Conservation (phyloP, 2,329 filamentous ascomycete species). For the Tricladium varicosporioides region DNA sequence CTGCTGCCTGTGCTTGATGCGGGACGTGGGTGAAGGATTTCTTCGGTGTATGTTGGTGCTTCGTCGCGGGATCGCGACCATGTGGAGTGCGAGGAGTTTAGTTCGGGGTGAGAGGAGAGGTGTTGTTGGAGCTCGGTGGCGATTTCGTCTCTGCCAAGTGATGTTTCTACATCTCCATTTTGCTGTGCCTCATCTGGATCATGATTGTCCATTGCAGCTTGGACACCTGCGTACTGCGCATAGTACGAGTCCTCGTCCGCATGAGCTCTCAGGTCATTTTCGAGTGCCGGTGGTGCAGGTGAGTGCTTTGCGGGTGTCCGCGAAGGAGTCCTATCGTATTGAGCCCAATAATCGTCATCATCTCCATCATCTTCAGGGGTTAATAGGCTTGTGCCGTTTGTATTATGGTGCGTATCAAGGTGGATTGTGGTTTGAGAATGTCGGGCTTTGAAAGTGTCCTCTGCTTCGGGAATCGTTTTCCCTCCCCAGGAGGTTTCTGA, state of each 20-base stretch:
- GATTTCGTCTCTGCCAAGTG: slow-evolving; percentile 43
- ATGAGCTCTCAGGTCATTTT: slow-evolving; percentile 10
- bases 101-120: slow-evolving; percentile 15
- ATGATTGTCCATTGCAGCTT: slow-evolving; percentile 77
- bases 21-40: slow-evolving; percentile 51
- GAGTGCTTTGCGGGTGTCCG: slow-evolving; percentile 62
- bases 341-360: slow-evolving; percentile 77
- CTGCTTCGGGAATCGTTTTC: slow-evolving; percentile 56
- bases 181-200: slow-evolving; percentile 68
- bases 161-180: slow-evolving; percentile 42
- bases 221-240: slow-evolving; percentile 73
- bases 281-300: slow-evolving; percentile 49
- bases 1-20: slow-evolving; percentile 56
- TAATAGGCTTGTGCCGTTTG: slow-evolving; percentile 20
- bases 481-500: slow-evolving; percentile 49
- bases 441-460: slow-evolving; percentile 48
- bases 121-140: slow-evolving; percentile 28
- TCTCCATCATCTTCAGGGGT: slow-evolving; percentile 56
- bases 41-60: slow-evolving; percentile 6
- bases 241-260: slow-evolving; percentile 69
- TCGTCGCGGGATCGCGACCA: slow-evolving; percentile 22
- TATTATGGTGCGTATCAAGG: slow-evolving; percentile 11
- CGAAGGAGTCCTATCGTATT: slow-evolving; percentile 70
- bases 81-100: slow-evolving; percentile 8
- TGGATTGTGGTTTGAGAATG: background rate